Evolutionary conservation across 2,329 filamentous ascomycete species (phyloP).

Genomic region (Alternaria burnsii): DNA sequence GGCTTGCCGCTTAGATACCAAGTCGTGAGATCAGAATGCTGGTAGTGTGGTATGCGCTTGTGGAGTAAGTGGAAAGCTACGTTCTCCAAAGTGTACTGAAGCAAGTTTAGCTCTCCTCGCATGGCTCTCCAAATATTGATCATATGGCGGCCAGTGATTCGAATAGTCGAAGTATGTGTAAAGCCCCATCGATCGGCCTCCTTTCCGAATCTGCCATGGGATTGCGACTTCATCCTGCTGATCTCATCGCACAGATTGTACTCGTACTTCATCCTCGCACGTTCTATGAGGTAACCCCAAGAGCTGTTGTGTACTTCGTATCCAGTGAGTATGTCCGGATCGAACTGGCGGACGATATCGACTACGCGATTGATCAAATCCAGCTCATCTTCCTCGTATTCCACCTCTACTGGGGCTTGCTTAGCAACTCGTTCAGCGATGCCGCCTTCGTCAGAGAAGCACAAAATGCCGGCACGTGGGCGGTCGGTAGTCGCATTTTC

Average conservation of each 20-base stretch:
- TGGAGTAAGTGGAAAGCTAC: constrained; percentile 92
- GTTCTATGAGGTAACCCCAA: constrained; percentile 95
- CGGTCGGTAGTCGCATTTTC: constrained; percentile 66
- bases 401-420: constrained; percentile 69
- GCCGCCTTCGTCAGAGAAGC: constrained; percentile 69
- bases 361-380: constrained; percentile 87
- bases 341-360: constrained; percentile 81
- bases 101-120: constrained; percentile 86
- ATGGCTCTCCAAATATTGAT: constrained; percentile 98
- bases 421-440: constrained; percentile 69
- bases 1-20: constrained; percentile 80
- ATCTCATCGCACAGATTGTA: constrained; percentile 92
- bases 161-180: constrained; percentile 89
- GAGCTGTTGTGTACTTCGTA: constrained; percentile 94
- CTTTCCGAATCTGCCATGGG: constrained; percentile 83
- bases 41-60: constrained; percentile 86
- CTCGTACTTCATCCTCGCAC: constrained; percentile 84
- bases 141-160: constrained; percentile 92
- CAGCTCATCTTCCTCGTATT: constrained; percentile 80
- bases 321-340: constrained; percentile 92
- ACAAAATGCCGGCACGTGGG: constrained; percentile 74
- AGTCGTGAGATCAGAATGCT: constrained; percentile 76
- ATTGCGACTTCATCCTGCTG: constrained; percentile 84
- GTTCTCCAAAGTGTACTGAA: constrained; percentile 97
- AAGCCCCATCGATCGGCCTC: constrained; percentile 92